A percentile compares a stretch with the other conserved stretches of the same genome.
Evolutionary conservation across 805 yeast genomes (phyloP).

Genomic region (Cyberlindnera galapagoensis): DNA sequence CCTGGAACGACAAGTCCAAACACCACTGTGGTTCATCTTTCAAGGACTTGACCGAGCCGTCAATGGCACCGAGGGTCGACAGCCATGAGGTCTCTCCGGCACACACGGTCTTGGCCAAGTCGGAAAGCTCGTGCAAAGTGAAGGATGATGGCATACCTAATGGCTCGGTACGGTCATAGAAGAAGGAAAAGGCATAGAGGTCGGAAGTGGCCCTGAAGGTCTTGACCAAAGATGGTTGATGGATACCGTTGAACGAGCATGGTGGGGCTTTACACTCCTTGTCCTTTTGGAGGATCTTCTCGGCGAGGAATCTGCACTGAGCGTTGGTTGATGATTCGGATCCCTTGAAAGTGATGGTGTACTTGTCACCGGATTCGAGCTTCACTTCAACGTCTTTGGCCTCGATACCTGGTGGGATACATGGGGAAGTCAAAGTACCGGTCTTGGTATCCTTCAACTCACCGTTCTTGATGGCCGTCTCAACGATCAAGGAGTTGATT

Average conservation of each 20-base stretch:
- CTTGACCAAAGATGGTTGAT: slow-evolving; percentile 84
- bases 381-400: slow-evolving; percentile 60
- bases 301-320: slow-evolving; percentile 85
- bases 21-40: slow-evolving; percentile 90
- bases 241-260: slow-evolving; percentile 95
- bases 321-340: slow-evolving; percentile 60
- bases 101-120: slow-evolving; percentile 79
- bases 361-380: slow-evolving; percentile 38
- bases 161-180: slow-evolving; percentile 91
- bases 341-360: slow-evolving; percentile 58
- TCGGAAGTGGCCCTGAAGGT: slow-evolving; percentile 72
- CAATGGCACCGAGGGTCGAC: slow-evolving; percentile 55
- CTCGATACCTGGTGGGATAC: slow-evolving; percentile 72
- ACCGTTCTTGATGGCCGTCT: slow-evolving; percentile 38
- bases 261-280: slow-evolving; percentile 67
- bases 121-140: slow-evolving; percentile 76
- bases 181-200: slow-evolving; percentile 86
- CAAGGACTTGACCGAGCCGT: slow-evolving; percentile 60
- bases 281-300: slow-evolving; percentile 76
- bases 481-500: slow-evolving; percentile 62
- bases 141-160: slow-evolving; percentile 92
- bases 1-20: slow-evolving; percentile 83
- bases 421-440: slow-evolving; percentile 62
- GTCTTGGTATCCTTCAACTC: slow-evolving; percentile 35
- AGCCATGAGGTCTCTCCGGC: slow-evolving; percentile 75